phyloP scores from a whole-genome alignment of 768 basidiomycete genomes.

The Tephrocybe sp. region DNA sequence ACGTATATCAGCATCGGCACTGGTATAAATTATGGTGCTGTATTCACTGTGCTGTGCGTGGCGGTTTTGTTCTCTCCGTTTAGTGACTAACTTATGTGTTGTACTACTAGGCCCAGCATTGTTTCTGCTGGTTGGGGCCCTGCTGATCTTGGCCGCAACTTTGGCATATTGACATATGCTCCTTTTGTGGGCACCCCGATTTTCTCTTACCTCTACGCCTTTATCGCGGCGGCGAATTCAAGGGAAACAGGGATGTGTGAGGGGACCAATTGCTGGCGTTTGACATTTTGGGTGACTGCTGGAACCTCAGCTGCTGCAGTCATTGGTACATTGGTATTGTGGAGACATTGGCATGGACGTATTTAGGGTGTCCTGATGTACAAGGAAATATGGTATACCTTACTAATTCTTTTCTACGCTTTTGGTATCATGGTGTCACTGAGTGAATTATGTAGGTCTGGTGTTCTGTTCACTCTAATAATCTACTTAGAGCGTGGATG shows the following conservation, averaged over 20 bases:
- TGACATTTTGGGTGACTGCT: conserved; percentile 60
- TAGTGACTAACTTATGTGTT: neutral
- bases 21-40: conserved; percentile 67
- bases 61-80: neutral
- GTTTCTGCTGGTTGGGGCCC: conserved; percentile 73
- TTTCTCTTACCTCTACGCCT: conserved; percentile 81
- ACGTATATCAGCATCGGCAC: conserved; percentile 50
- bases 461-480: too few relatives aligned
- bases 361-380: conserved; percentile 34
- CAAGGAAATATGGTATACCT: neutral
- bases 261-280: conserved; percentile 63
- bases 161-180: conserved; percentile 71
- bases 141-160: conserved; percentile 73
- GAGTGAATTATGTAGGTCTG: too few relatives aligned
- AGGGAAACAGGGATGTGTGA: conserved; percentile 45
- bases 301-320: conserved; percentile 45
- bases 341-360: conserved; percentile 61
- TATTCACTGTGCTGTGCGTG: conserved; percentile 72
- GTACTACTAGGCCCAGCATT: conserved; percentile 68
- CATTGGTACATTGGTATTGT: conserved; percentile 46
- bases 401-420: too few relatives aligned
- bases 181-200: conserved; percentile 73
- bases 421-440: too few relatives aligned
- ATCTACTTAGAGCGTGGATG: conserved; percentile 31
- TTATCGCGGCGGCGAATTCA: conserved; percentile 55